Evolutionary conservation across 371 early-diverging fungal species (phyloP).

Genomic region (Mucor plumbeus): DNA sequence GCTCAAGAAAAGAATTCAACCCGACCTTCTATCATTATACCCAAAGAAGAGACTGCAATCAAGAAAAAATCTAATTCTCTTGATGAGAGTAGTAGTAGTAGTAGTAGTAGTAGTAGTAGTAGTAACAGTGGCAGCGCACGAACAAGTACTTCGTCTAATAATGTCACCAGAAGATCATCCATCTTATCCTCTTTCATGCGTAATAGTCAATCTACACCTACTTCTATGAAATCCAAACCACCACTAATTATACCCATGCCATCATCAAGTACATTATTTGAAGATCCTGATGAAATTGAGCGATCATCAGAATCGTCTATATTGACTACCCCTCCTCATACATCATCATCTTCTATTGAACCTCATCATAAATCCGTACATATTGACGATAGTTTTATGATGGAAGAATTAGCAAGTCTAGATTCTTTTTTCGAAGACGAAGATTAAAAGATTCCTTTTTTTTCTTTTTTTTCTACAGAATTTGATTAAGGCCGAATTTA

Average conservation of each 20-base stretch:
- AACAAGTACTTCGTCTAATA: not conserved
- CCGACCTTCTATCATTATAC: constrained; percentile 30
- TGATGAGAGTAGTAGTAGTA: constrained; percentile 10
- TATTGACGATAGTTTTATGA: not conserved
- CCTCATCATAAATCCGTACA: not conserved
- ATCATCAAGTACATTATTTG: constrained; percentile 42
- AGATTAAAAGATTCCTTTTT: constrained; percentile 8
- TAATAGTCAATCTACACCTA: constrained; percentile 19
- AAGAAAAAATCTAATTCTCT: constrained; percentile 17
- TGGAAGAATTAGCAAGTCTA: constrained; percentile 34
- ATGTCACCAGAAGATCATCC: constrained; percentile 7
- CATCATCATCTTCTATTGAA: not conserved
- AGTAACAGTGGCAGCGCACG: not conserved
- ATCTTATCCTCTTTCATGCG: constrained; percentile 40
- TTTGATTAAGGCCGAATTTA: not conserved
- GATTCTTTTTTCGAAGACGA: constrained; percentile 52
- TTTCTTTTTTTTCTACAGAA: no score
- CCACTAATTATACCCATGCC: constrained; percentile 38
- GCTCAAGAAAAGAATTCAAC: constrained; percentile 36
- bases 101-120: not conserved
- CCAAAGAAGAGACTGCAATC: constrained; percentile 10
- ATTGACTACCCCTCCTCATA: constrained; percentile 15
- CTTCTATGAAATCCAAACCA: constrained; percentile 8
- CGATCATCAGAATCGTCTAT: constrained; percentile 13
- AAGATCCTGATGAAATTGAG: constrained; percentile 43